Evolutionary conservation across 192 early-diverging fungal genomes (phyloP), one percentile per base, ranked within the genome.

Genomic region (Martensiomyces pterosporus): DNA sequence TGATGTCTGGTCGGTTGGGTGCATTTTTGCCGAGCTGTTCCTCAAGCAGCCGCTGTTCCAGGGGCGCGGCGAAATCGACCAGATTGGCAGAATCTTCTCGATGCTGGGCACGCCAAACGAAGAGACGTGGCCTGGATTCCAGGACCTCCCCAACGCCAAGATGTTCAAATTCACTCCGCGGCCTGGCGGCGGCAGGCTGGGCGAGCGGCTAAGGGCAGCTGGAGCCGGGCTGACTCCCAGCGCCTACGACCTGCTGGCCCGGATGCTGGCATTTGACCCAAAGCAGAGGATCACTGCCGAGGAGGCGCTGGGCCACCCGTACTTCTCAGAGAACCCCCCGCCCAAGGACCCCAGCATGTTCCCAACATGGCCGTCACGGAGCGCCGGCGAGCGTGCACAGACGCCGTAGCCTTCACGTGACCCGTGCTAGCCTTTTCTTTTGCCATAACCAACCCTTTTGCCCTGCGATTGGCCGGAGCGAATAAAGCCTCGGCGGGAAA

Each of bases 1-100:
- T 3, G 97, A 99, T 52, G 90, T 99, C 19, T 99, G 97, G 97
- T 83, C 94, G 0, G 80, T 95, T 22, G 96, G 96, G 3, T 99
- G 96, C 57, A 99, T 99, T 21, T 94, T 99, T 80, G 96, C 80
- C 14, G 96, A 99, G 62, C 59, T 99, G 34, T 74, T 93, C 10
- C 84, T 86, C 42, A 87, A 88, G 32, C 79, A 86, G 52, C 92
- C 96, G 12, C 53, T 96, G 27, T 55, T 93, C 13, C 84, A 83
- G 29, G 96, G 91, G 40, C 60, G 70, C 41, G 85, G 84, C 37
- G 93, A 89, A 49, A 82, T 88, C 39, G 87, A 86, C 53, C 89
- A 92, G 68, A 53, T 91, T 9, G 73, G 79, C 29, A 79, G 84
- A 81, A 93, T 95, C 15, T 95, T 97, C 57, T 83, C 86, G 39